These are phyloP conservation scores for Cryptococcus hybrid DNA, from an alignment of 1,284 basidiomycete genomes.

Conservation along the genomic window DNA sequence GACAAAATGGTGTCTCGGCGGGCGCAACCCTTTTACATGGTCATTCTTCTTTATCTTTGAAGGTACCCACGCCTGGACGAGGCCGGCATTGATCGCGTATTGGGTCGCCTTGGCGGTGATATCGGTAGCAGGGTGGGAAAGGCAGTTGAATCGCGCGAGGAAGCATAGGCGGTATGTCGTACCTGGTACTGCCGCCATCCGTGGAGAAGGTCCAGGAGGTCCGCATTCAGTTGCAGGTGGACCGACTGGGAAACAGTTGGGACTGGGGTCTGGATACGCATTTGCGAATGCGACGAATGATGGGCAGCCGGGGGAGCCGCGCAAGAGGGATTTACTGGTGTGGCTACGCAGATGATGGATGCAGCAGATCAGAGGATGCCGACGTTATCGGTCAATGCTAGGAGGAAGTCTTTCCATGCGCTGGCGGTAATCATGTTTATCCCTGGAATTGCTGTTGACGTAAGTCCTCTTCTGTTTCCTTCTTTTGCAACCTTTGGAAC, in stretches of 20 bases:
- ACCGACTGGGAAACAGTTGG: not conserved
- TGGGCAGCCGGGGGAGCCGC: not conserved
- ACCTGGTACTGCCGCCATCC: constrained; percentile 14
- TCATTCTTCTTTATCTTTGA: constrained; percentile 69
- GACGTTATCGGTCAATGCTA: constrained; percentile 82
- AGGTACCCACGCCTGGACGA: constrained; percentile 75
- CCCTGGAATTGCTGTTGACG: constrained; percentile 88
- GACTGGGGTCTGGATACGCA: not conserved
- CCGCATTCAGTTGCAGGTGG: not conserved
- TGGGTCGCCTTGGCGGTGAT: constrained; percentile 78
- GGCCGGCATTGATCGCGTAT: constrained; percentile 74
- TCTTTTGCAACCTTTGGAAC: not conserved
- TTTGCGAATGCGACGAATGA: not conserved
- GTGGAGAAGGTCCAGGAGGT: not conserved
- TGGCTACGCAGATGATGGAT: constrained; percentile 77
- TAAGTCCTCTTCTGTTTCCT: constrained; percentile 54
- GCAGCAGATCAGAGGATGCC: constrained; percentile 84
- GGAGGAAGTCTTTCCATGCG: constrained; percentile 96
- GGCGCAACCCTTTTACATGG: constrained; percentile 89
- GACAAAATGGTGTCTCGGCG: constrained; percentile 83
- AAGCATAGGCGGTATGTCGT: constrained; percentile 54
- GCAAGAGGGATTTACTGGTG: constrained; percentile 21
- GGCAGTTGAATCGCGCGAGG: constrained; percentile 74
- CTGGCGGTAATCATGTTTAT: constrained; percentile 94
- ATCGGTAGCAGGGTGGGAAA: constrained; percentile 89